Conservation (phyloP, 148 eudicot species). For the Talinum fruticosum region DNA sequence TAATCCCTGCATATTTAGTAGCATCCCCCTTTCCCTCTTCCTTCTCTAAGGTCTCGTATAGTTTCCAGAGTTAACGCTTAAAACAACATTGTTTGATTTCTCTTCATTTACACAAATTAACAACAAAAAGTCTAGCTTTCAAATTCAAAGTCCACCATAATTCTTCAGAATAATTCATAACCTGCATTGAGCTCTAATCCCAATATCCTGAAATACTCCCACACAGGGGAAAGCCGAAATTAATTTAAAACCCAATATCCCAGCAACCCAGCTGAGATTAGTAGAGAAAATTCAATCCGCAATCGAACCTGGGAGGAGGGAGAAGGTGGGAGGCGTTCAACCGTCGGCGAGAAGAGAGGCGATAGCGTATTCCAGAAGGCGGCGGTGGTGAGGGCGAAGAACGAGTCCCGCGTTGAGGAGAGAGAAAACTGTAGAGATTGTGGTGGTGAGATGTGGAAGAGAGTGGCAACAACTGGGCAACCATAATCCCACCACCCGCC, state of each 20-base stretch:
- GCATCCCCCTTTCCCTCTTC: background rate
- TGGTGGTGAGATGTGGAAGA: slow-evolving; percentile 16
- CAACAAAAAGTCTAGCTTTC: background rate
- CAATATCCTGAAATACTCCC: too few species aligned
- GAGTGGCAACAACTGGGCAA: slow-evolving; percentile 43
- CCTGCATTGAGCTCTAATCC: background rate
- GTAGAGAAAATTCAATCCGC: background rate
- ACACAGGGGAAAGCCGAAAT: background rate
- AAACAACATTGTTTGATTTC: background rate
- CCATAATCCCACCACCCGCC: slow-evolving; percentile 35
- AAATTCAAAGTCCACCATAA: background rate
- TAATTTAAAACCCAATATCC: background rate
- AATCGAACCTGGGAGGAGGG: slow-evolving; percentile 35
- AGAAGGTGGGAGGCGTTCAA: slow-evolving; percentile 26
- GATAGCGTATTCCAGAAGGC: slow-evolving; percentile 32
- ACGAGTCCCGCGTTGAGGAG: slow-evolving; percentile 14
- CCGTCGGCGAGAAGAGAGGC: slow-evolving; percentile 40
- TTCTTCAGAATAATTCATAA: background rate
- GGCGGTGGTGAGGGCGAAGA: slow-evolving; percentile 28
- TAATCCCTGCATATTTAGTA: too few species aligned
- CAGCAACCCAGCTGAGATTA: background rate
- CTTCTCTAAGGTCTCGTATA: background rate
- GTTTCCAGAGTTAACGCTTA: too few species aligned
- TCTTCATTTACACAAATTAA: background rate
- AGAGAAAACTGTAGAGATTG: background rate